Conservation (phyloP, 1,284 basidiomycete genomes). For the Trametes hirsuta region DNA sequence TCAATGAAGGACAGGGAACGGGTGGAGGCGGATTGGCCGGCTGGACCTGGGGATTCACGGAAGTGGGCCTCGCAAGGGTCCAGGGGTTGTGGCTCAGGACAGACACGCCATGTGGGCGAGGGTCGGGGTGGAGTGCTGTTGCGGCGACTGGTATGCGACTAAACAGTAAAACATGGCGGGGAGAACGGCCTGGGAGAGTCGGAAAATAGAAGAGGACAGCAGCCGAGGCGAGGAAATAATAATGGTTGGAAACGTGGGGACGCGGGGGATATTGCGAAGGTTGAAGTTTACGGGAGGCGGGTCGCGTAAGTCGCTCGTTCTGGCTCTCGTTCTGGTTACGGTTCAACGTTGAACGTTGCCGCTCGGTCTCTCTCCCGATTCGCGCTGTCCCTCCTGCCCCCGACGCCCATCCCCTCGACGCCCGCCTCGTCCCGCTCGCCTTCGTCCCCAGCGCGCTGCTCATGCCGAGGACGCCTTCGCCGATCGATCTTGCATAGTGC, state of each 20-base stretch:
- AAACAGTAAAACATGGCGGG: too few species aligned
- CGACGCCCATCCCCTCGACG: conserved; percentile 1
- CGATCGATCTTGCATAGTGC: conserved; percentile 19
- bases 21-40: not conserved
- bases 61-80: not conserved
- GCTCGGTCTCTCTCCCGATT: not conserved
- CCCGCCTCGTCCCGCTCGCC: conserved; percentile 4
- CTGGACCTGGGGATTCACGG: not conserved
- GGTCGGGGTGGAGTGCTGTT: too few species aligned
- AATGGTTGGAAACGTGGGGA: too few species aligned
- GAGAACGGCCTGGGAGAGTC: too few species aligned
- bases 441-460: not conserved
- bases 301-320: too few species aligned
- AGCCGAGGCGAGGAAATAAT: too few species aligned
- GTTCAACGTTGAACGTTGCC: not conserved
- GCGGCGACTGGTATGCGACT: too few species aligned
- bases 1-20: not conserved
- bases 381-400: conserved; percentile 1
- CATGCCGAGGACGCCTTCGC: conserved; percentile 8
- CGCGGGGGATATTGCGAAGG: too few species aligned
- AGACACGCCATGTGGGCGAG: too few species aligned
- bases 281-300: too few species aligned
- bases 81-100: too few species aligned
- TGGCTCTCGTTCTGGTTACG: not conserved
- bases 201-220: too few species aligned